Evolutionary conservation across 345 rosid species (phyloP), one percentile per base, ranked within the genome.

Genomic region (Salix suchowensis): DNA sequence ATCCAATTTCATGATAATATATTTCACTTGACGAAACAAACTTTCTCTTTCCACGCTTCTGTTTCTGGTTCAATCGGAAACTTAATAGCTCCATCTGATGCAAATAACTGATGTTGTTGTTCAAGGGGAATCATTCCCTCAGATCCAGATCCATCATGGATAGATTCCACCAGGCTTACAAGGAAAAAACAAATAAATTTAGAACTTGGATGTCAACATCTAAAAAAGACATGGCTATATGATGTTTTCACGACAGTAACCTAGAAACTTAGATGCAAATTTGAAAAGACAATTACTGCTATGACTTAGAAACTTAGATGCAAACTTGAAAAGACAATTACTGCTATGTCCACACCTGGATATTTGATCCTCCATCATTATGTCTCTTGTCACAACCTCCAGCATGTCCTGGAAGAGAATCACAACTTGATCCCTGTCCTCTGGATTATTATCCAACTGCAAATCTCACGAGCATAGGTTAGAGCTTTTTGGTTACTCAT

Each of bases 21-120:
- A 65, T 55, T 48, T 48, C 61, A 16, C 26, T 21, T 67, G 75
- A 72, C 55, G 60, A 60, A 52, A 65, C 78, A 42, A 26, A 92
- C 99, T 92, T 92, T 94, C 82, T 96, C 99, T 82, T 82, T 89
- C 99, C 99, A 96, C 73, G 98, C 98, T 88, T 94, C 98, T 65
- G 96, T 86, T 67, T 58, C 84, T 14, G 87, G 95, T 4, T 77
- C 75, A 82, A 95, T 80, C 9, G 99, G 98, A 86, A 92, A 96
- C 12, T 37, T 87, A 80, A 96, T 96, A 76, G 98, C 99, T 80
- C 99, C 99, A 68, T 79, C 69, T 61, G 98, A 87, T 73, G 99
- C 99, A 83, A 96, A 96, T 74, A 96, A 81, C 72, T 88, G 98
- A 85, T 88, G 75, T 44, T 84, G 78, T 84, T 88, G 87, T 36